Base-by-base conservation (phyloP, 345 rosid species). In the Moringa oleifera region DNA sequence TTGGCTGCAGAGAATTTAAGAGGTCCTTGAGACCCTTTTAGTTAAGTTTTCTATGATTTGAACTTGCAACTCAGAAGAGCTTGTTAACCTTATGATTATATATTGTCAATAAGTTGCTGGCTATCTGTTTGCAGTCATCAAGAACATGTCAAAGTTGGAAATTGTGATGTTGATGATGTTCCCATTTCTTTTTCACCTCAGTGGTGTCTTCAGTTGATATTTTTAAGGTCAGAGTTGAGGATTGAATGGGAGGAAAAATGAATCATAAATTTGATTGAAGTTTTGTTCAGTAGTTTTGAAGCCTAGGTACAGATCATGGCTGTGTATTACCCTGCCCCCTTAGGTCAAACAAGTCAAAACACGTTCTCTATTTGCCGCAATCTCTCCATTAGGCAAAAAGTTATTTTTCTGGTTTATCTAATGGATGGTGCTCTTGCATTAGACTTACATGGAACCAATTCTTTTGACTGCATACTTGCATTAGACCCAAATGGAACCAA, bases 61-160 rank as follows among this genome's bases (percentile, higher is more conserved):
- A 28, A 28, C 49, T 41, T 12, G n/a, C 6, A 18, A 28, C 47
- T 23, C 16, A 18, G 46, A 18, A 9, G 51, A 41, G 17, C n/a
- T n/a, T n/a, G n/a, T n/a, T n/a, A n/a, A n/a, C n/a, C n/a, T n/a
- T n/a, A n/a, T n/a, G n/a, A 41, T 63, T 20, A 23, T 58, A 23
- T 66, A 25, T 36, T 15, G 59, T 63, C 57, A 74, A 69, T 65
- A 74, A 69, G 60, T 23, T 61, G 64, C 13, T 16, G 53, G n/a
- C 57, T 25, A 59, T 22, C 7, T 19, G 21, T 19, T 57, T 22
- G 11, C 58, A 6, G 20, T 51, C 18, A n/a, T 49, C 6, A 41
- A 41, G 20, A 58, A 28, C n/a, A n/a, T 45, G 15, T 50, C 31
- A 36, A 25, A 23, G 33, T 51, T 17, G 6, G 7, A 41, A 41